Percentiles rank a stretch among this genome's conserved stretches.
These are phyloP conservation scores for Hericium erinaceus DNA, from an alignment of 768 basidiomycete genomes.

Conservation along the genomic window DNA sequence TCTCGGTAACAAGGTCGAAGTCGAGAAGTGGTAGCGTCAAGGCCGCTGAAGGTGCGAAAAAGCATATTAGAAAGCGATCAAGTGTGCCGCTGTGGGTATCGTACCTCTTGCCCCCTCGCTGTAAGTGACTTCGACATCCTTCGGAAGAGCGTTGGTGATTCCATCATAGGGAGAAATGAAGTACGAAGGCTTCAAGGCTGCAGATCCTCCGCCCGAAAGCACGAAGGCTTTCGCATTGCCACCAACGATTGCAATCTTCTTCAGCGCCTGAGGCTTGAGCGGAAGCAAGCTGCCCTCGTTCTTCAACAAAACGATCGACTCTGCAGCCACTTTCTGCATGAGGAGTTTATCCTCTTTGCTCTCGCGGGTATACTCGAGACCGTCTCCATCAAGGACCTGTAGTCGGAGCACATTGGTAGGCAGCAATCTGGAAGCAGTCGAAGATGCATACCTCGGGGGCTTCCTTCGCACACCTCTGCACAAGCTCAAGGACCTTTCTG, in stretches of 20 bases:
- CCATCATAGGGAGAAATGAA: slow-evolving; percentile 73
- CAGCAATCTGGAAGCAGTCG: neutral
- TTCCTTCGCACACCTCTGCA: slow-evolving; percentile 56
- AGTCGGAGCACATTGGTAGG: neutral
- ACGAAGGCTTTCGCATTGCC: slow-evolving; percentile 57
- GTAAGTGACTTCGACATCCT: slow-evolving; percentile 48
- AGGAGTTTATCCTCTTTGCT: slow-evolving; percentile 51
- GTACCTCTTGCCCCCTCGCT: slow-evolving; percentile 62
- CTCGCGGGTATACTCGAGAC: slow-evolving; percentile 52
- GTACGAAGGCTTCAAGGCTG: slow-evolving; percentile 65
- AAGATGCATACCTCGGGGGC: slow-evolving; percentile 47
- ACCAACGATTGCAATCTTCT: slow-evolving; percentile 70
- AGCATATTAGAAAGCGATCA: neutral
- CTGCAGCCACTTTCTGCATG: slow-evolving; percentile 57
- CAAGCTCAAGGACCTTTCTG: slow-evolving; percentile 53
- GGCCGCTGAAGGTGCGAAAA: slow-evolving; percentile 33
- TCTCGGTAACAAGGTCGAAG: slow-evolving; percentile 48
- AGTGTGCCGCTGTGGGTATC: slow-evolving; percentile 9
- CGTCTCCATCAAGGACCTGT: slow-evolving; percentile 65
- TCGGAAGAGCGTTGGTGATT: slow-evolving; percentile 47
- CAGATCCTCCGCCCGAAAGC: slow-evolving; percentile 65
- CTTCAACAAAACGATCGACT: slow-evolving; percentile 69
- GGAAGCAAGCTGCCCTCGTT: slow-evolving; percentile 52
- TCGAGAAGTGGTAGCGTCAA: slow-evolving; percentile 61
- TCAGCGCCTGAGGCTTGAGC: slow-evolving; percentile 34